Evolutionary conservation across 345 rosid species (phyloP).

Genomic region (Citrus reticulata): DNA sequence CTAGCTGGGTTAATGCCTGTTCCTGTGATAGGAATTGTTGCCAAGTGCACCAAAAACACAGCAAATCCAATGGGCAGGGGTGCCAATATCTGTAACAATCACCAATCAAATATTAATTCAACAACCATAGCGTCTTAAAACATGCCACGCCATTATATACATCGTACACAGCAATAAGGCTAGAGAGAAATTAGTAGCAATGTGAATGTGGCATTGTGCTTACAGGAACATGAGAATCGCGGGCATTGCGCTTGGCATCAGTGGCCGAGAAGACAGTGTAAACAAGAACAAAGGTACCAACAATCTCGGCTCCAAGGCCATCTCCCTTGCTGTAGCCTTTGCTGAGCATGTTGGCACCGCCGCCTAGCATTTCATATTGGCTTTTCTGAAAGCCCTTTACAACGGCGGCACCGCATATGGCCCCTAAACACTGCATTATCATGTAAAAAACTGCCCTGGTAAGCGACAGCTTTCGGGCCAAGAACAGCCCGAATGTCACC

Average conservation of each 20-base stretch:
- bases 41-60: constrained; percentile 50
- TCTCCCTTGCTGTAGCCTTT: constrained; percentile 28
- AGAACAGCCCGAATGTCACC: constrained; percentile 40
- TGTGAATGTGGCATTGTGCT: background rate
- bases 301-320: constrained; percentile 41
- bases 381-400: constrained; percentile 29
- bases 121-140: background rate
- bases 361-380: constrained; percentile 29
- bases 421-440: constrained; percentile 44
- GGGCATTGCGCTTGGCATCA: constrained; percentile 42
- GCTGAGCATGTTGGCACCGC: constrained; percentile 36
- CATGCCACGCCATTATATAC: too few relatives aligned
- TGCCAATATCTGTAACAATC: constrained; percentile 35
- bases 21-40: constrained; percentile 48
- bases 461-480: constrained; percentile 46
- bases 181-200: background rate
- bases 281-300: constrained; percentile 43
- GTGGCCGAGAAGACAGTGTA: constrained; percentile 54
- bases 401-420: constrained; percentile 41
- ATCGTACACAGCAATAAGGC: too few relatives aligned
- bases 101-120: background rate
- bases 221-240: constrained; percentile 53
- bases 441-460: constrained; percentile 39
- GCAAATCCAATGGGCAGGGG: constrained; percentile 55
- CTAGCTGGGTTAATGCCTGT: constrained; percentile 54